Evolutionary conservation across 768 basidiomycete genomes (phyloP), one percentile per base, ranked within the genome.

Genomic region (Boletus bicolor): DNA sequence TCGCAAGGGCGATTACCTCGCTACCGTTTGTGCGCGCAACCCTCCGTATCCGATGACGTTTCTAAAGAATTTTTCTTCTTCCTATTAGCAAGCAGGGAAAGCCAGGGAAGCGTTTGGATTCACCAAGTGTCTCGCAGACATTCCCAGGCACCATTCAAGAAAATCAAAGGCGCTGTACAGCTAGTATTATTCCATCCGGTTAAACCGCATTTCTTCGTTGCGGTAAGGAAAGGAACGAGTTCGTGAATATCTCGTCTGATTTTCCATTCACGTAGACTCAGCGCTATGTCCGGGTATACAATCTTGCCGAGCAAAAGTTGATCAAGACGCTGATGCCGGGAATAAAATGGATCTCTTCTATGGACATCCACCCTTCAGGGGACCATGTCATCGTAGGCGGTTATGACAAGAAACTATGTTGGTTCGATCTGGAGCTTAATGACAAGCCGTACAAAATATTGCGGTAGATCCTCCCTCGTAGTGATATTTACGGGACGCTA

Each of bases 381-480:
- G 95, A 98, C 66, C 94, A 99, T 77, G 77, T 99, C 57, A 93
- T 99, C 58, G 91, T 99, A 48, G 97, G 97, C 56, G 93, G 93
- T 45, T 98, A 98, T 72, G 97, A 99, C 76, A 87, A 91, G 63
- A 97, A 98, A 72, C 76, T 99, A 15, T 95, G 93, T 71, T 99
- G 97, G 97, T 98, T 98, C 72, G 97, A 99, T 76, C 78, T 99
- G 61, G 97, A 98, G 67, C 84, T 99, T 53, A 92, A 89, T 63
- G 89, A 91, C 59, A 97, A 96, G 71, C 97, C 97, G 1, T 99
- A 96, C 81, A 98, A 97, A 75, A 85, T 97, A 52, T 76, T 99
- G 64, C 84, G 93, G 93, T 92, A 71, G 50, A 55, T 54, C 37
- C 43, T 44, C 34, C n/a, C 15, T 49, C 7, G 15, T 9, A 10